phyloP scores from a whole-genome alignment of 1,284 basidiomycete species.

The Naganishia sp. region DNA sequence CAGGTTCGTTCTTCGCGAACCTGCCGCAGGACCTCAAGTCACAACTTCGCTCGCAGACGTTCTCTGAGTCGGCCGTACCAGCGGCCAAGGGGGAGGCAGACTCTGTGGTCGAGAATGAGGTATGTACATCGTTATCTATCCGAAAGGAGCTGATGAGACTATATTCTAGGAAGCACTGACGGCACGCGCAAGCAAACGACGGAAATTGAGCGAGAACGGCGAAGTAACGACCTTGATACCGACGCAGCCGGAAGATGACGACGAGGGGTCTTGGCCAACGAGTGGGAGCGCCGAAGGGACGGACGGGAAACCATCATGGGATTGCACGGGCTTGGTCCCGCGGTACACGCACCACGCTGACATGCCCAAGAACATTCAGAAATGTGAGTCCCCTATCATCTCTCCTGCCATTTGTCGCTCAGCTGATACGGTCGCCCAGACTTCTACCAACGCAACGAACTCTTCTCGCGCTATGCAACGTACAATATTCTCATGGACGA shows the following conservation, averaged over 20 bases:
- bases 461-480: slow-evolving; percentile 77
- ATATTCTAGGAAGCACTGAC: slow-evolving; percentile 6
- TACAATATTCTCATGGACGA: slow-evolving; percentile 55
- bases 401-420: background rate
- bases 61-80: background rate
- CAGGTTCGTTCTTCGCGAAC: slow-evolving; percentile 44
- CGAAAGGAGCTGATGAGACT: background rate
- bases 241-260: slow-evolving; percentile 9
- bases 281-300: background rate
- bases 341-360: slow-evolving; percentile 65
- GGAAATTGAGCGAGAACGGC: slow-evolving; percentile 35
- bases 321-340: slow-evolving; percentile 70
- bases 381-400: slow-evolving; percentile 63
- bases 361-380: slow-evolving; percentile 72
- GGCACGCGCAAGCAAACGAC: slow-evolving; percentile 21
- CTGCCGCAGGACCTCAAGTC: slow-evolving; percentile 44
- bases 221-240: slow-evolving; percentile 15
- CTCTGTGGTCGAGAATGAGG: slow-evolving; percentile 20
- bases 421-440: slow-evolving; percentile 58
- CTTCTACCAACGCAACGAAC: slow-evolving; percentile 76
- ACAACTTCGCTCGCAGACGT: slow-evolving; percentile 40
- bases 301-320: slow-evolving; percentile 52
- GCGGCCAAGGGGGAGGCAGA: slow-evolving; percentile 6
- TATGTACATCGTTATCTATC: background rate
- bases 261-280: background rate